A percentile compares a stretch with the other conserved stretches of the same genome.
These are phyloP conservation scores for Theileria equi DNA, from an alignment of 169 alveolate species.

Conservation along the genomic window DNA sequence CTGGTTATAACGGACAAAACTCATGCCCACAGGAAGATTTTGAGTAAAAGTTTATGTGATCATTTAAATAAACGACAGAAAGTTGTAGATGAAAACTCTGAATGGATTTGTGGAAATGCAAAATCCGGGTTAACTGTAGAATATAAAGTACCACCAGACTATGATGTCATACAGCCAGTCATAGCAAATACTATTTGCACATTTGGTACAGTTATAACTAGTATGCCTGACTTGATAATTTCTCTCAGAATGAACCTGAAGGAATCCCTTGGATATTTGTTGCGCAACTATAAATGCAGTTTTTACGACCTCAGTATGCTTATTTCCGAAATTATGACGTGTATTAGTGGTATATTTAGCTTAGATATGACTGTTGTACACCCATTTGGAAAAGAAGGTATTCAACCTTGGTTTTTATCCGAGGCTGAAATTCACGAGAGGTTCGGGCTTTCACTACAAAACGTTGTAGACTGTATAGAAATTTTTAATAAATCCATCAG, in stretches of 20 bases:
- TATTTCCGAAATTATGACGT: neutral
- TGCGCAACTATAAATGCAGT: slow-evolving; percentile 4
- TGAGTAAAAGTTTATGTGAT: neutral
- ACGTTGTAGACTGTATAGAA: slow-evolving; percentile 19
- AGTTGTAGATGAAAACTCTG: neutral
- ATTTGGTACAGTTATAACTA: slow-evolving; percentile 3
- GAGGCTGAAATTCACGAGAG: slow-evolving; percentile 50
- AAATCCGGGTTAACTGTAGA: neutral
- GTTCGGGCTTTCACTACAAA: slow-evolving; percentile 17
- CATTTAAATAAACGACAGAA: neutral
- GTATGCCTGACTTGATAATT: slow-evolving; percentile 40
- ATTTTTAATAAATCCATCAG: slow-evolving; percentile 14
- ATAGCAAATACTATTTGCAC: slow-evolving; percentile 10
- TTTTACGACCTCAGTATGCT: slow-evolving; percentile 4
- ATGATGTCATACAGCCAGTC: slow-evolving; percentile 27
- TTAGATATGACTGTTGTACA: slow-evolving; percentile 27
- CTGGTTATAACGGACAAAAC: slow-evolving; percentile 21
- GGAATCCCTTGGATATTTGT: slow-evolving; percentile 1
- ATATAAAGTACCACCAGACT: slow-evolving; percentile 35
- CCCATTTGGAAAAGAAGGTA: slow-evolving; percentile 57
- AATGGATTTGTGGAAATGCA: neutral
- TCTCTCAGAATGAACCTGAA: slow-evolving; percentile 15
- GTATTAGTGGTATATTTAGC: slow-evolving; percentile 9
- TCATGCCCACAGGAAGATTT: slow-evolving; percentile 32
- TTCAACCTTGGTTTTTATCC: slow-evolving; percentile 60